Conservation (phyloP, 176 grass and related monocot species). For the Rhynchospora tenuis region DNA sequence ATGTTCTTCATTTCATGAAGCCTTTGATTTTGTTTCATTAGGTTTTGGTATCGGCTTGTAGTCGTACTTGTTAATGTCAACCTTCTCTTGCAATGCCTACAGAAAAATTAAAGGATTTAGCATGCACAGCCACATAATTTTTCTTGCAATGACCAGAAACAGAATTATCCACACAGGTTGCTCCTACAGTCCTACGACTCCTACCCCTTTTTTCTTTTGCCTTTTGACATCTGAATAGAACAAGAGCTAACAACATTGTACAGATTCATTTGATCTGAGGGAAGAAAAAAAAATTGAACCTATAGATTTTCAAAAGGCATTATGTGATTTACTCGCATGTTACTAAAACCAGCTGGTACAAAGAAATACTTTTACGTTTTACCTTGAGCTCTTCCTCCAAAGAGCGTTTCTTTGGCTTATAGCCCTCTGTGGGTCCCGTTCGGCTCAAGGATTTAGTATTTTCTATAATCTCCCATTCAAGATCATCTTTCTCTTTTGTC, state of each 20-base stretch:
- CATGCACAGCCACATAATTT: background rate
- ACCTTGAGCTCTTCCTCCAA: slow-evolving; percentile 88
- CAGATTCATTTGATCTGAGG: background rate
- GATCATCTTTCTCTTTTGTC: slow-evolving; percentile 87
- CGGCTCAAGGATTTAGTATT: slow-evolving; percentile 67
- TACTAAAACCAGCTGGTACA: background rate
- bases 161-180: background rate
- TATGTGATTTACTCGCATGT: background rate
- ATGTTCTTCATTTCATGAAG: background rate
- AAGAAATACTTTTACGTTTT: background rate
- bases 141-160: background rate
- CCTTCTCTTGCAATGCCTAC: slow-evolving; percentile 83
- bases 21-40: slow-evolving; percentile 45
- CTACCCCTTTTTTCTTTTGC: background rate
- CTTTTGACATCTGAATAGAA: background rate
- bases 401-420: slow-evolving; percentile 76
- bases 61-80: slow-evolving; percentile 84
- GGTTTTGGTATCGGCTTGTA: slow-evolving; percentile 77
- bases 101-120: background rate
- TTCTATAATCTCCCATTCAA: slow-evolving; percentile 92
- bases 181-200: no score
- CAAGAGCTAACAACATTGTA: background rate
- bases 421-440: slow-evolving; percentile 63
- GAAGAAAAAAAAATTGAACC: background rate
- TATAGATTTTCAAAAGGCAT: background rate